A percentile compares a stretch with the other conserved stretches of the same genome.
Conservation (phyloP, 345 rosid species). For the Lumnitzera racemosa region DNA sequence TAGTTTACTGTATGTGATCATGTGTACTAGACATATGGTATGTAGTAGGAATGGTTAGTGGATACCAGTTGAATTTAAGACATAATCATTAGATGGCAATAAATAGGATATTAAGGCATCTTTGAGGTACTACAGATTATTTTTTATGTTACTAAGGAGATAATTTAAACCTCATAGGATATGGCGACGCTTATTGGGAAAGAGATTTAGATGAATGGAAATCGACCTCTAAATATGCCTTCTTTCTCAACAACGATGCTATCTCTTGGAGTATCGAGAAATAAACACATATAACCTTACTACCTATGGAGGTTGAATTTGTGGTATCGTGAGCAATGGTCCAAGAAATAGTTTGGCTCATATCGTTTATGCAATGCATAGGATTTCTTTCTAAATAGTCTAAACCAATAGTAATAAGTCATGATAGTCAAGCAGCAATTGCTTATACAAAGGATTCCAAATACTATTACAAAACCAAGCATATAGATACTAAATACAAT, state of each 20-base stretch:
- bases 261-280: background rate
- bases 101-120: too few species aligned
- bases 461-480: constrained; percentile 12
- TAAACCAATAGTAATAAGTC: too few species aligned
- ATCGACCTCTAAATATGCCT: too few species aligned
- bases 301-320: constrained; percentile 6
- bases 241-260: too few species aligned
- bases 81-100: too few species aligned
- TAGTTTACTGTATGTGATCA: background rate
- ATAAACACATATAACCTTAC: background rate
- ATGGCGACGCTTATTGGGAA: background rate
- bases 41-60: too few species aligned
- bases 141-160: too few species aligned
- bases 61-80: too few species aligned
- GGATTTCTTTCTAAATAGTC: background rate
- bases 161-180: too few species aligned
- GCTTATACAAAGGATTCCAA: background rate
- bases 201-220: too few species aligned
- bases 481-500: background rate
- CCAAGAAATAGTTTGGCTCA: background rate
- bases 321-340: background rate
- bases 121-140: too few species aligned
- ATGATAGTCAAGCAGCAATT: background rate
- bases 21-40: background rate
- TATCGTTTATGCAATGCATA: background rate